Conservation (phyloP, 345 rosid species). For the Eucalyptus virginea region DNA sequence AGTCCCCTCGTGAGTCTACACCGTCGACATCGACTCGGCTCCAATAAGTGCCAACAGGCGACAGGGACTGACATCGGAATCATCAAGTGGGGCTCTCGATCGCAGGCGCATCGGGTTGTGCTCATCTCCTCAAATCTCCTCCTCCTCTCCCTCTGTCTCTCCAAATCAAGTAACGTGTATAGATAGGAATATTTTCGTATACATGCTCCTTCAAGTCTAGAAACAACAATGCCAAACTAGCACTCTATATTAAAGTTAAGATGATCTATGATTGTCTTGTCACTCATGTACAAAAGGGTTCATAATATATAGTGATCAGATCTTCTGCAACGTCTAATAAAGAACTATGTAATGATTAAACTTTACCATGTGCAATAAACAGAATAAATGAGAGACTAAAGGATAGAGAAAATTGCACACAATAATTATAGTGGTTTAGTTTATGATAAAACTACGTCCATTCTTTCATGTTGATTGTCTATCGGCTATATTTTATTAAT, state of each 20-base stretch:
- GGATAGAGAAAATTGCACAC: too few relatives aligned
- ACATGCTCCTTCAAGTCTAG: not conserved
- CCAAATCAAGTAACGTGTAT: not conserved
- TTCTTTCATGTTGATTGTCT: too few relatives aligned
- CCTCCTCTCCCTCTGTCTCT: not conserved
- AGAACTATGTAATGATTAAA: too few relatives aligned
- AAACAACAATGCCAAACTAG: not conserved
- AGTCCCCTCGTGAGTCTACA: not conserved
- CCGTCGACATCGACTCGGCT: not conserved
- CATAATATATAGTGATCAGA: not conserved
- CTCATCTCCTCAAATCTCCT: not conserved
- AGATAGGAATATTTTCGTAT: not conserved
- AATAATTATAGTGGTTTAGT: too few relatives aligned
- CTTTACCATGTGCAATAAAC: too few relatives aligned
- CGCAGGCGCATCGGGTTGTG: not conserved
- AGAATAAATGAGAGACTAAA: too few relatives aligned
- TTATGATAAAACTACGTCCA: too few relatives aligned
- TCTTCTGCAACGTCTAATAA: too few relatives aligned
- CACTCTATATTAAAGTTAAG: not conserved
- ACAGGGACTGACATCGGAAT: constrained; percentile 49
- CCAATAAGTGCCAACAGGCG: constrained; percentile 17
- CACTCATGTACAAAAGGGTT: not conserved
- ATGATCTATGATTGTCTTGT: not conserved
- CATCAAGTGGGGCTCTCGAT: not conserved
- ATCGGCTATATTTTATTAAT: too few relatives aligned